Conservation (phyloP, 306 rosid genomes). For the Pueraria montana region DNA sequence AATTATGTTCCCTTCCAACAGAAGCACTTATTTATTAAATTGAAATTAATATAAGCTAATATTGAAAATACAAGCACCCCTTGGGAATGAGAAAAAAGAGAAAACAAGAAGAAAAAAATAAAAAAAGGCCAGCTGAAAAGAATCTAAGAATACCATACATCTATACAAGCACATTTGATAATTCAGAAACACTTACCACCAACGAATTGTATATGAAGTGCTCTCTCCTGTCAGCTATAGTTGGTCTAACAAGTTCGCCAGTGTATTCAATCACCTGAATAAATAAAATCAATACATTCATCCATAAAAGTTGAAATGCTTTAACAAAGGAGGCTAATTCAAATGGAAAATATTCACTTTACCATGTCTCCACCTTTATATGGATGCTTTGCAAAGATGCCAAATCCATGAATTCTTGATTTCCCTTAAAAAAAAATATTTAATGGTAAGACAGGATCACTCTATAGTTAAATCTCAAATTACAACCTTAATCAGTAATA, state of each 20-base stretch:
- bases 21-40: not conserved
- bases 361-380: slow-evolving; percentile 99
- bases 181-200: slow-evolving; percentile 75
- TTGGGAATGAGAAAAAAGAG: too few species aligned
- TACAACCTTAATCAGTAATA: slow-evolving; percentile 20
- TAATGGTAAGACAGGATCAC: slow-evolving; percentile 15
- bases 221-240: slow-evolving; percentile 97
- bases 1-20: slow-evolving; percentile 2
- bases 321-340: slow-evolving; percentile 29
- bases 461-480: slow-evolving; percentile 38
- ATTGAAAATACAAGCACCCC: not conserved
- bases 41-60: not conserved
- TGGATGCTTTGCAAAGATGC: slow-evolving; percentile 96
- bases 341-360: slow-evolving; percentile 47
- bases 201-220: slow-evolving; percentile 93
- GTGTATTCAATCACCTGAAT: slow-evolving; percentile 92
- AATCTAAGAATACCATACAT: slow-evolving; percentile 16
- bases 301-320: slow-evolving; percentile 37
- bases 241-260: slow-evolving; percentile 97
- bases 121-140: not conserved
- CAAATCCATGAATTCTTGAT: slow-evolving; percentile 99
- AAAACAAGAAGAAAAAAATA: not conserved
- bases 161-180: slow-evolving; percentile 35
- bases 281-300: slow-evolving; percentile 33
- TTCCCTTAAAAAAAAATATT: slow-evolving; percentile 66